These are phyloP conservation scores for Gnaphalium uliginosum DNA, from an alignment of 129 eudicot species.

Conservation along the genomic window DNA sequence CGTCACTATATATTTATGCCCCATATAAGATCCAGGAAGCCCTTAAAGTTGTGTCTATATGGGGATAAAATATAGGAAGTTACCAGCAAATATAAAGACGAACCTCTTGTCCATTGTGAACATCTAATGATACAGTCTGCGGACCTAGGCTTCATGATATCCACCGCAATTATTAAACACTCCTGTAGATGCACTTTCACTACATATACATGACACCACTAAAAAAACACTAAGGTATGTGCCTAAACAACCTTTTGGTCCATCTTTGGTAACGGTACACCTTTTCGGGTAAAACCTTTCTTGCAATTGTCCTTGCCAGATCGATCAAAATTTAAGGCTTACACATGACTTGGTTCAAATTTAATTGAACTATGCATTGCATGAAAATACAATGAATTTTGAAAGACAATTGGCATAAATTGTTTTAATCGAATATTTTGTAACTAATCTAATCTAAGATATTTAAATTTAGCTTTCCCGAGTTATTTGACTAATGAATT, in stretches of 20 bases:
- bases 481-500: background rate
- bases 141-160: background rate
- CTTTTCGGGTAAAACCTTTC: background rate
- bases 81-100: background rate
- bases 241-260: constrained; percentile 9
- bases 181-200: background rate
- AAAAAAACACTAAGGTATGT: background rate
- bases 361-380: background rate
- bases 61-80: constrained; percentile 3
- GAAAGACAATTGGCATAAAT: background rate
- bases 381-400: background rate
- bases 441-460: no score
- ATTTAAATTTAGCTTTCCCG: background rate
- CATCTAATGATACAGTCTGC: background rate
- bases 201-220: background rate
- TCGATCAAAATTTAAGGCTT: background rate
- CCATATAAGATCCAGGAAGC: constrained; percentile 8
- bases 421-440: no score
- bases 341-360: background rate
- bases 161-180: background rate
- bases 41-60: constrained; percentile 14
- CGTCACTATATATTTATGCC: background rate
- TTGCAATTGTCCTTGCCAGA: background rate
- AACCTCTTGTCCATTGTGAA: background rate
- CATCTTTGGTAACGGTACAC: background rate